phyloP scores from a whole-genome alignment of 2,329 filamentous ascomycete species.

The Pestalotiopsis sp. region DNA sequence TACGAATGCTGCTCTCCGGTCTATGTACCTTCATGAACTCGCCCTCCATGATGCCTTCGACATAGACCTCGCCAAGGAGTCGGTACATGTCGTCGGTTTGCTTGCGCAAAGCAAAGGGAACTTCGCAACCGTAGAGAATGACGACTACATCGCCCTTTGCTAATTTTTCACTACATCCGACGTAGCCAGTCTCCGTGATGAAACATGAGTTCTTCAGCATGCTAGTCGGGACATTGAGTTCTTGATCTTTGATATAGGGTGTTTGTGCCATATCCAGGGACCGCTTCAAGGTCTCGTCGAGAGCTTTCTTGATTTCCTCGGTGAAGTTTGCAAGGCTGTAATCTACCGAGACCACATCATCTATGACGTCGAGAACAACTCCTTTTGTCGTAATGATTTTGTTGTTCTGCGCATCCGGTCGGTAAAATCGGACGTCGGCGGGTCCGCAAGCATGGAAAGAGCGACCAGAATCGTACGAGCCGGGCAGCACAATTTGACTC shows the following conservation, averaged over 20 bases:
- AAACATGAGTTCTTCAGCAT: background rate
- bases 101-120: background rate
- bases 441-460: constrained; percentile 2
- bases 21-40: constrained; percentile 12
- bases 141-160: background rate
- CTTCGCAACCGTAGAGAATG: background rate
- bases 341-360: background rate
- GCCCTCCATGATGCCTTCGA: constrained; percentile 9
- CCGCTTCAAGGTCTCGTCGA: background rate
- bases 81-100: background rate
- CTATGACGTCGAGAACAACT: background rate
- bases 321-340: background rate
- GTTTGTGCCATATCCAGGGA: background rate
- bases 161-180: background rate
- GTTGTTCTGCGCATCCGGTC: background rate
- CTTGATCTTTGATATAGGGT: background rate
- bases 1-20: background rate
- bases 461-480: background rate
- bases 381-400: background rate
- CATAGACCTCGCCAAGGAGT: constrained; percentile 2
- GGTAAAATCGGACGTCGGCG: background rate
- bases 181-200: background rate
- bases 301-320: background rate
- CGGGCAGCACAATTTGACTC: constrained; percentile 8
- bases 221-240: background rate